These are phyloP conservation scores for Globisporangium spiculum DNA, from an alignment of 352 stramenopile genomes.

Conservation along the genomic window DNA sequence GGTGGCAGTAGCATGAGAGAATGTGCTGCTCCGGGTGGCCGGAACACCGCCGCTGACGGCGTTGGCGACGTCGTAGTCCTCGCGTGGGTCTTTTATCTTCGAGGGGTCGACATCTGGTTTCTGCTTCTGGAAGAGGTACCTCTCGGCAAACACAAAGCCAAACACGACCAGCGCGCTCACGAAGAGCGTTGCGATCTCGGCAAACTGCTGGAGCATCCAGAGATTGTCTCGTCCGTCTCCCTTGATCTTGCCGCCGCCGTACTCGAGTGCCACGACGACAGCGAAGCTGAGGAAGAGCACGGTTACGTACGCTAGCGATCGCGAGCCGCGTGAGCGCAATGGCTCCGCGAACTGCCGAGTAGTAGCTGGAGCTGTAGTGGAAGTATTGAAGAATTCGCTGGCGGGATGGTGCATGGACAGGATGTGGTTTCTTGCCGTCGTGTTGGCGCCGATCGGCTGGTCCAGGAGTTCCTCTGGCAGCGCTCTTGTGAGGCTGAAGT, in stretches of 20 bases:
- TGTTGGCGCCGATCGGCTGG: conserved; percentile 1
- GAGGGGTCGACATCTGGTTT: neutral
- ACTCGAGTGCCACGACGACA: conserved; percentile 8
- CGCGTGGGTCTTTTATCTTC: conserved; percentile 2
- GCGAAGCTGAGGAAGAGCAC: conserved; percentile 10
- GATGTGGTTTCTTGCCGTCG: neutral
- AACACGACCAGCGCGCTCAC: conserved; percentile 9
- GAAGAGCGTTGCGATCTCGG: conserved; percentile 9
- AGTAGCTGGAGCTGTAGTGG: too few species aligned
- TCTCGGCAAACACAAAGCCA: conserved; percentile 10
- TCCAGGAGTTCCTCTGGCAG: conserved; percentile 4
- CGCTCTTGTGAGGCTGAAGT: conserved; percentile 26
- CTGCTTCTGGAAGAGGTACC: neutral
- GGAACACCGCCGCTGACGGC: neutral
- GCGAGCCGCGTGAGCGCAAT: conserved; percentile 1
- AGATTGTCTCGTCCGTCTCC: conserved; percentile 4
- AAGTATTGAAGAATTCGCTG: neutral
- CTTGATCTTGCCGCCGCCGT: conserved; percentile 16
- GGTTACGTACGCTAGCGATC: neutral
- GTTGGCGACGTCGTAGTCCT: conserved; percentile 10
- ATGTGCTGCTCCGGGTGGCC: neutral
- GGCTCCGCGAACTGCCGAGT: conserved; percentile 6
- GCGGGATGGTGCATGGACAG: neutral
- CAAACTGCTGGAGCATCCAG: conserved; percentile 16
- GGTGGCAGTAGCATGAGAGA: neutral